phyloP scores from a whole-genome alignment of 2,329 filamentous ascomycete species.

The Trichophyton schoenleinii region DNA sequence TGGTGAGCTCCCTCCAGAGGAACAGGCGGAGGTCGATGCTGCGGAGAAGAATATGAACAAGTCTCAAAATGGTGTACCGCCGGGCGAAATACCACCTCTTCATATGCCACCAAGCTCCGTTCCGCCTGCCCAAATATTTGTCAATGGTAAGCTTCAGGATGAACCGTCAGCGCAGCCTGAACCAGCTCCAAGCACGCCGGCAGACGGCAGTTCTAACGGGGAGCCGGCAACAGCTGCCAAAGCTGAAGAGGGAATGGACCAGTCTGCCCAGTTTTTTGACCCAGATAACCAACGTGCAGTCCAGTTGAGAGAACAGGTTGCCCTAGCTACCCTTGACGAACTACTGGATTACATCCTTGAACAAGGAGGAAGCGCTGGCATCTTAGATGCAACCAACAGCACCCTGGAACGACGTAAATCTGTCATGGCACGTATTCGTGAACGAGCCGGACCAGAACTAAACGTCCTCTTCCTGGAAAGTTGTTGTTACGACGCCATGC shows the following conservation, averaged over 20 bases:
- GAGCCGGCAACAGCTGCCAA: not conserved
- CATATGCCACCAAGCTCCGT: slow-evolving; percentile 22
- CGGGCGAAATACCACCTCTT: slow-evolving; percentile 22
- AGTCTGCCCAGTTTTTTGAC: slow-evolving; percentile 89
- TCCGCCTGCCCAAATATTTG: slow-evolving; percentile 43
- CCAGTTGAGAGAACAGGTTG: slow-evolving; percentile 77
- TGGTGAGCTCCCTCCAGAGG: slow-evolving; percentile 17
- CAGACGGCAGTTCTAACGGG: slow-evolving; percentile 3
- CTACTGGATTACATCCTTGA: slow-evolving; percentile 77
- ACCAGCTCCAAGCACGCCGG: slow-evolving; percentile 9
- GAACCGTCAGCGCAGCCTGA: slow-evolving; percentile 7
- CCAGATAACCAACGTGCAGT: slow-evolving; percentile 73
- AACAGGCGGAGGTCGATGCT: slow-evolving; percentile 13
- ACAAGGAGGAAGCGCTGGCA: slow-evolving; percentile 76
- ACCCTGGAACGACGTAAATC: slow-evolving; percentile 73
- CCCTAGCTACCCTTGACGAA: slow-evolving; percentile 84
- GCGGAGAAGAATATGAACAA: not conserved
- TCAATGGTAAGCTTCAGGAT: slow-evolving; percentile 43
- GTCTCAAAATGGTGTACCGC: not conserved
- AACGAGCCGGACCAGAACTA: slow-evolving; percentile 68
- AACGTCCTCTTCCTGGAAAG: slow-evolving; percentile 94
- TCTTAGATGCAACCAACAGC: slow-evolving; percentile 95
- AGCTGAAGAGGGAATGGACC: slow-evolving; percentile 53
- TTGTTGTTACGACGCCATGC: slow-evolving; percentile 69
- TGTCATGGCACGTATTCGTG: slow-evolving; percentile 70